Base-by-base conservation (phyloP, 768 basidiomycete genomes). In the Boletus subparvulus region DNA sequence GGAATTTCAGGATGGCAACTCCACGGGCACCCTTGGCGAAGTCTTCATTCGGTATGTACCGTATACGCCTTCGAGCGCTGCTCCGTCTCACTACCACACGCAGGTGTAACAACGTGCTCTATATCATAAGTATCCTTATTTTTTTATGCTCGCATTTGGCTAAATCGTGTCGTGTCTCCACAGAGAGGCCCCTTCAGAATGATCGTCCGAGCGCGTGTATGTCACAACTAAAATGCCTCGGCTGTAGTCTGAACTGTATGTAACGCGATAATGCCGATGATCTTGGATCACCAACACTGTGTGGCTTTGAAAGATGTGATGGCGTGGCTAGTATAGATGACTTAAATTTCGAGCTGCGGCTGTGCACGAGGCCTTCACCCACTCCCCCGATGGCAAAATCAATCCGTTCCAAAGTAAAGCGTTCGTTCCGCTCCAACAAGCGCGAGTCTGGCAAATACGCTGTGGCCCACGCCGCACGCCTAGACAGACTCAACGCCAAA, bases 1-100 rank as follows among this genome's bases (percentile, higher is more conserved):
- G 73, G 97, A 99, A 72, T 96, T 89, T 65, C 94, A 98, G 72
- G 92, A 97, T 64, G 96, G 94, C 24, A 84, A 92, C 73, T 95
- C 93, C 9, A 97, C 92, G 59, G 97, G 97, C 35, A 88, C 94
- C 2, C 78, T 99, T n/a, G 97, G 97, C 62, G 97, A 99, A 75
- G 94, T 99, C 43, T 98, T 98, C 76, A 97, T 99, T 71, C 85
- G 97, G 94, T 93, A 67, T 58, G 88, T 70, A 9, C 14, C n/a
- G 3, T 14, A 19, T 19, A 40, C 39, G 39, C n/a, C 7, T 19
- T 45, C 42, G 14, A 21, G 21, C 24, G 2, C 24, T 11, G 16
- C 53, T 17, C 63, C 26, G 50, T 30, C 51, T 62, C 54, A 70
- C 46, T 43, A 51, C 36, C 37, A 45, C 19, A 32, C 60, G 26